phyloP scores from a whole-genome alignment of 2,329 filamentous ascomycete genomes.

The Aureobasidium melanogenum region DNA sequence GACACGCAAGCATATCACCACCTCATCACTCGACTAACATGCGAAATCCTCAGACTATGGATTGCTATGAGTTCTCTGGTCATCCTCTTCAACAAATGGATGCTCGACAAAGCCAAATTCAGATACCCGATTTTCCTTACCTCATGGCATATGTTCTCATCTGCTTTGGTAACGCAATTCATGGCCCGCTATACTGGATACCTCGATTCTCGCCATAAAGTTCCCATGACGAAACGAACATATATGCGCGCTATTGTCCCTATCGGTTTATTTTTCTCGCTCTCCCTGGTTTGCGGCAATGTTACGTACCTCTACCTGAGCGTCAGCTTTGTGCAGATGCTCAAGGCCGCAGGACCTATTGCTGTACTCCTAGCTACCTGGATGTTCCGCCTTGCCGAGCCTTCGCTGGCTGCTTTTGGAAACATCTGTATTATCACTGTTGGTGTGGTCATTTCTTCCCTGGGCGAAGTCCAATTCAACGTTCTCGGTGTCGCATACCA shows the following conservation, averaged over 20 bases:
- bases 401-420: slow-evolving; percentile 14
- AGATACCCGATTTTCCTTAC: slow-evolving; percentile 23
- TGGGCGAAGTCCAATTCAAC: slow-evolving; percentile 18
- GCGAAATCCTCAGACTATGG: slow-evolving; percentile 51
- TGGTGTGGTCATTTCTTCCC: slow-evolving; percentile 18
- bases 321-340: slow-evolving; percentile 23
- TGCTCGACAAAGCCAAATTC: slow-evolving; percentile 67
- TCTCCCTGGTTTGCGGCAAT: slow-evolving; percentile 20
- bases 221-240: slow-evolving; percentile 19
- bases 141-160: slow-evolving; percentile 21
- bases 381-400: slow-evolving; percentile 15
- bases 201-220: slow-evolving; percentile 18
- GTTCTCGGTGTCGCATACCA: slow-evolving; percentile 17
- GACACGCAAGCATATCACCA: background rate
- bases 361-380: slow-evolving; percentile 17
- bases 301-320: slow-evolving; percentile 20
- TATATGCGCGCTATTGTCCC: slow-evolving; percentile 21
- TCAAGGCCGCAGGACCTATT: slow-evolving; percentile 19
- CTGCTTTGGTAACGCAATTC: slow-evolving; percentile 20
- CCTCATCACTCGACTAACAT: background rate
- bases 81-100: slow-evolving; percentile 88
- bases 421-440: slow-evolving; percentile 19
- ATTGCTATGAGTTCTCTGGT: slow-evolving; percentile 73
- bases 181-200: slow-evolving; percentile 18
- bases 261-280: slow-evolving; percentile 19